Percentiles rank a stretch among this genome's conserved stretches.
phyloP scores from a whole-genome alignment of 1,139 yeast species.

The Arxiozyma bovina region DNA sequence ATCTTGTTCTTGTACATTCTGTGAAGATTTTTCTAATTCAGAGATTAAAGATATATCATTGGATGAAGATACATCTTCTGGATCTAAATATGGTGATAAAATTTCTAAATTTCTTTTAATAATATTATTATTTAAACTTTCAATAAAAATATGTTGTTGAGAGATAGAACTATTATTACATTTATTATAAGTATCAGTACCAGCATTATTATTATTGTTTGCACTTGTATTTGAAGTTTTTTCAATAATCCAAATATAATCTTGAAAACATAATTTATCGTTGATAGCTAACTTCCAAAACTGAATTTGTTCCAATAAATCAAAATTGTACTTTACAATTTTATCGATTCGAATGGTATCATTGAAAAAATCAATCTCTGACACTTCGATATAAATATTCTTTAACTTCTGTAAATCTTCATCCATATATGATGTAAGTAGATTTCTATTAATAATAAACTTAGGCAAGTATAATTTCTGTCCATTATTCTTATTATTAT shows the following conservation, averaged over 20 bases:
- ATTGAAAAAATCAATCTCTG: neutral
- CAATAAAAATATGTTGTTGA: neutral
- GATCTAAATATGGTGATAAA: slow-evolving; percentile 13
- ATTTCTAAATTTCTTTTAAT: slow-evolving; percentile 16
- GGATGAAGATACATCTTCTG: neutral
- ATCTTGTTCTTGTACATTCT: too few species aligned
- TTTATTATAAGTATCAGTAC: too few species aligned
- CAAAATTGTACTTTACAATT: slow-evolving; percentile 5
- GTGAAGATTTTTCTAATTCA: neutral
- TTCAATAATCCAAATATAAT: neutral
- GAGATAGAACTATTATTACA: neutral
- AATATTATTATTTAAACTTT: neutral
- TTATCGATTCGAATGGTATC: slow-evolving; percentile 6
- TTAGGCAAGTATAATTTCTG: neutral
- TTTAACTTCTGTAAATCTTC: neutral
- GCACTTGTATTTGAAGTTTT: neutral
- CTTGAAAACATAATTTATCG: slow-evolving; percentile 1
- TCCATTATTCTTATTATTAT: neutral
- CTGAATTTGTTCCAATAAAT: slow-evolving; percentile 14
- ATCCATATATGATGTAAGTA: neutral
- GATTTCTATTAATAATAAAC: neutral
- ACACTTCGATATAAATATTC: neutral
- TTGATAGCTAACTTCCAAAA: slow-evolving; percentile 18
- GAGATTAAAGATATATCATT: neutral
- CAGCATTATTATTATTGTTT: neutral